These are phyloP conservation scores for Carpinus viminea DNA, from an alignment of 306 rosid genomes.

Conservation along the genomic window DNA sequence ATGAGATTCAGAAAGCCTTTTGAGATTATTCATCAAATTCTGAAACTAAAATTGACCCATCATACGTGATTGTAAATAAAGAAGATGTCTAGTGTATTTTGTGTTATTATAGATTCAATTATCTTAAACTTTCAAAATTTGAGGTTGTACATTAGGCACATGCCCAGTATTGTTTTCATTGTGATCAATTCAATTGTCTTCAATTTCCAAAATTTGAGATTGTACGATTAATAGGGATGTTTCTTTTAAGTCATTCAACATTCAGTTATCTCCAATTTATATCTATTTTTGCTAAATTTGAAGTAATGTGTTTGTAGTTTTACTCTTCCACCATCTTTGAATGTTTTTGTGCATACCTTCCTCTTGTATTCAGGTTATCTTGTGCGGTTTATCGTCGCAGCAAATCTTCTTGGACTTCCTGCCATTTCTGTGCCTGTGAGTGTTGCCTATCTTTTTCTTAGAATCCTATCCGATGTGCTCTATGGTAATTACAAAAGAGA, in stretches of 20 bases:
- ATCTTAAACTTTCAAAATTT: conserved; percentile 11
- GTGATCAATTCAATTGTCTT: too few relatives aligned
- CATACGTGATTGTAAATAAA: not conserved
- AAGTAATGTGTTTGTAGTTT: not conserved
- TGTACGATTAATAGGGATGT: too few relatives aligned
- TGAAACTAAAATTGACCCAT: conserved; percentile 19
- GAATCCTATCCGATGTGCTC: not conserved
- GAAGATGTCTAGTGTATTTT: not conserved
- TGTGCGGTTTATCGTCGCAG: conserved; percentile 71
- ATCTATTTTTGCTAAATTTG: conserved; percentile 5
- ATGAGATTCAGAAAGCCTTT: not conserved
- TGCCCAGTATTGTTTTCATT: too few relatives aligned
- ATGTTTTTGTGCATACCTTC: conserved; percentile 2
- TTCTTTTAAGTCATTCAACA: too few relatives aligned
- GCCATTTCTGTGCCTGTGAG: conserved; percentile 94
- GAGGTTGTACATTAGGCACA: not conserved
- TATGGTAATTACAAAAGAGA: not conserved
- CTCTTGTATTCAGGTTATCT: conserved; percentile 58
- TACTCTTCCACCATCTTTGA: conserved; percentile 19
- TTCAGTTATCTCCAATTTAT: not conserved
- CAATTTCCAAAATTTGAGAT: too few relatives aligned
- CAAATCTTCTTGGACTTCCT: conserved; percentile 89
- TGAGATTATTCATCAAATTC: conserved; percentile 4
- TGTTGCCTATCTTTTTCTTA: conserved; percentile 8
- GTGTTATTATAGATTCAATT: conserved; percentile 3